Percentiles rank a stretch among this genome's conserved stretches.
Evolutionary conservation across 2,329 filamentous ascomycete species (phyloP).

Genomic region (Penicillium sp.): DNA sequence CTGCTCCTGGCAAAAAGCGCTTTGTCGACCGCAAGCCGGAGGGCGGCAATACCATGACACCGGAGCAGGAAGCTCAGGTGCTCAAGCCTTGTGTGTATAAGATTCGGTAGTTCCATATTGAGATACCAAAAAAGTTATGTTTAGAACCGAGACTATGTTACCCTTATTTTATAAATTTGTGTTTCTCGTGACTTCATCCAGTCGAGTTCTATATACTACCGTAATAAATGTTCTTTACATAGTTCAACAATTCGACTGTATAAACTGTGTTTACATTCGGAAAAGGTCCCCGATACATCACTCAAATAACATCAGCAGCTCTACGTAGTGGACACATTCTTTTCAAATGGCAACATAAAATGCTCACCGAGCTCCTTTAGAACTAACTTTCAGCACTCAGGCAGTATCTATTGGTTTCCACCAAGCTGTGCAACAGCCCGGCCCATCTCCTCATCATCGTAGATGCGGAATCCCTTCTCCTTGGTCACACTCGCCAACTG

Average conservation of each 20-base stretch:
- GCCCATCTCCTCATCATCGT: conserved; percentile 96
- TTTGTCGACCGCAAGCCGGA: conserved; percentile 58
- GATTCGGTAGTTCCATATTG: conserved; percentile 59
- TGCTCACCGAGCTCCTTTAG: not conserved
- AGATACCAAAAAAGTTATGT: not conserved
- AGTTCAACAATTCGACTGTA: too few species aligned
- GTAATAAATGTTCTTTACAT: not conserved
- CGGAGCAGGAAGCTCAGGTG: conserved; percentile 66
- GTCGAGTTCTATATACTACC: not conserved
- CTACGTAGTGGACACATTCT: conserved; percentile 25
- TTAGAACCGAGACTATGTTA: not conserved
- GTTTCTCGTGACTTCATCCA: not conserved
- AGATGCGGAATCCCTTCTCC: conserved; percentile 98
- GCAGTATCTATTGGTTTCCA: conserved; percentile 41
- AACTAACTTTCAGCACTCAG: not conserved
- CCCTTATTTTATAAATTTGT: not conserved
- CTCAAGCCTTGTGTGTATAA: conserved; percentile 98
- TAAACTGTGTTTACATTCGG: not conserved
- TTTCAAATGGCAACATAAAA: conserved; percentile 25
- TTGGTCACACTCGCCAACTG: conserved; percentile 97
- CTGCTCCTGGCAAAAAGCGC: conserved; percentile 44
- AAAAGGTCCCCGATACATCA: not conserved
- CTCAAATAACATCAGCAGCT: not conserved
- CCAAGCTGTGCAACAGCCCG: conserved; percentile 74
- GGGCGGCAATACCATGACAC: conserved; percentile 55